Evolutionary conservation across 495 filamentous ascomycete species (phyloP).

Genomic region (Penicilliopsis zonata): DNA sequence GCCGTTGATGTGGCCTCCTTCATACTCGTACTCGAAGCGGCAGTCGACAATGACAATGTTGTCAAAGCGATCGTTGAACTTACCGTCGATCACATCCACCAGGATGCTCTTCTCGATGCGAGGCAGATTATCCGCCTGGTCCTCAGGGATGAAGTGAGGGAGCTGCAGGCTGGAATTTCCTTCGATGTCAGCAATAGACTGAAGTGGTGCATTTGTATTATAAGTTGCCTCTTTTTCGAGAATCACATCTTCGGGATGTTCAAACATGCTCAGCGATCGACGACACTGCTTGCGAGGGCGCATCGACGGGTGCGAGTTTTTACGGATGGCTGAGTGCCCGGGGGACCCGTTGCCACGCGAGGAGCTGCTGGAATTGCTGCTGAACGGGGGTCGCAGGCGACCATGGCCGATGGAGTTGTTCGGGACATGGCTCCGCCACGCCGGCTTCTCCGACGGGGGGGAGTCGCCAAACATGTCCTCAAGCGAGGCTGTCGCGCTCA

Average conservation of each 20-base stretch:
- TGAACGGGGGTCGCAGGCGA: slow-evolving; percentile 50
- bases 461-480: slow-evolving; percentile 72
- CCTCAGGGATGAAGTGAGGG: slow-evolving; percentile 75
- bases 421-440: slow-evolving; percentile 20
- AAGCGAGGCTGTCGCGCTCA: slow-evolving; percentile 50
- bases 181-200: slow-evolving; percentile 68
- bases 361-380: slow-evolving; percentile 31
- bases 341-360: slow-evolving; percentile 58
- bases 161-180: slow-evolving; percentile 58
- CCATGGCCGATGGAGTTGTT: slow-evolving; percentile 31
- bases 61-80: slow-evolving; percentile 61
- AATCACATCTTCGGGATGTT: slow-evolving; percentile 77
- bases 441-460: slow-evolving; percentile 52
- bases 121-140: slow-evolving; percentile 70
- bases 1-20: slow-evolving; percentile 86
- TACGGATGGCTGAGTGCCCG: slow-evolving; percentile 52
- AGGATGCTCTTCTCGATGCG: slow-evolving; percentile 74
- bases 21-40: slow-evolving; percentile 97
- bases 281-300: slow-evolving; percentile 81
- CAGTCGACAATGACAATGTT: slow-evolving; percentile 84
- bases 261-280: slow-evolving; percentile 94
- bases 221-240: slow-evolving; percentile 49
- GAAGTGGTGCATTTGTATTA: slow-evolving; percentile 41
- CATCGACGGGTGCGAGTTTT: slow-evolving; percentile 55
- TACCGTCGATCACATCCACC: slow-evolving; percentile 75